Percentiles rank a stretch among this genome's conserved stretches.
Evolutionary conservation across 345 rosid species (phyloP).

Genomic region (Salix udensis): DNA sequence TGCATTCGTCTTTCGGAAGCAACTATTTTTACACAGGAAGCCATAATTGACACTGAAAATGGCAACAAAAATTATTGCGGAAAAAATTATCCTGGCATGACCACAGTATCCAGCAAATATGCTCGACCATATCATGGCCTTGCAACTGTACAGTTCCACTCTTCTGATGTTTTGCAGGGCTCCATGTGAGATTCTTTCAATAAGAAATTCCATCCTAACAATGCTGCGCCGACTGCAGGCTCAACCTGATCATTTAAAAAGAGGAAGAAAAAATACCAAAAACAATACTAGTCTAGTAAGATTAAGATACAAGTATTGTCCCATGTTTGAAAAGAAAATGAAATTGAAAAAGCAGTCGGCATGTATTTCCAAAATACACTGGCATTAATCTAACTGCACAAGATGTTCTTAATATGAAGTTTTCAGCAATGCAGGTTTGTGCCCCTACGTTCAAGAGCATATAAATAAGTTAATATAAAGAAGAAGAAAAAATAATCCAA

Average conservation of each 20-base stretch:
- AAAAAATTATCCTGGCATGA: neutral
- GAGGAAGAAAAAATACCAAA: neutral
- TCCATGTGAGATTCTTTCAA: conserved; percentile 19
- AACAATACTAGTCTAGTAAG: too few relatives aligned
- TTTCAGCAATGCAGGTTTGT: too few relatives aligned
- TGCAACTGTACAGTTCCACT: neutral
- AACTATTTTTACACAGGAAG: neutral
- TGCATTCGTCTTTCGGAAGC: too few relatives aligned
- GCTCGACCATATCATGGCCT: neutral
- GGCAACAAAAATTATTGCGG: neutral
- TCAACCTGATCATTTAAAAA: conserved; percentile 47
- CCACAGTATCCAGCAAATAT: neutral
- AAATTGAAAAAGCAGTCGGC: too few relatives aligned
- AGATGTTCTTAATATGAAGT: too few relatives aligned
- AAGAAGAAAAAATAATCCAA: too few relatives aligned
- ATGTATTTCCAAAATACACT: too few relatives aligned
- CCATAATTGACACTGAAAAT: neutral
- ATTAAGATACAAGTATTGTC: too few relatives aligned
- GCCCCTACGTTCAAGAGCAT: too few relatives aligned
- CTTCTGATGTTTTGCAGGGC: neutral
- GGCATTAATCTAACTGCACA: too few relatives aligned
- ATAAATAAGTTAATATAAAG: too few relatives aligned
- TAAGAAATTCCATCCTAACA: conserved; percentile 54
- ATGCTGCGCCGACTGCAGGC: conserved; percentile 74
- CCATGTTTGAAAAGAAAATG: too few relatives aligned